These are phyloP conservation scores for Fusarium haematococcum DNA, from an alignment of 2,329 filamentous ascomycete genomes.

Conservation along the genomic window DNA sequence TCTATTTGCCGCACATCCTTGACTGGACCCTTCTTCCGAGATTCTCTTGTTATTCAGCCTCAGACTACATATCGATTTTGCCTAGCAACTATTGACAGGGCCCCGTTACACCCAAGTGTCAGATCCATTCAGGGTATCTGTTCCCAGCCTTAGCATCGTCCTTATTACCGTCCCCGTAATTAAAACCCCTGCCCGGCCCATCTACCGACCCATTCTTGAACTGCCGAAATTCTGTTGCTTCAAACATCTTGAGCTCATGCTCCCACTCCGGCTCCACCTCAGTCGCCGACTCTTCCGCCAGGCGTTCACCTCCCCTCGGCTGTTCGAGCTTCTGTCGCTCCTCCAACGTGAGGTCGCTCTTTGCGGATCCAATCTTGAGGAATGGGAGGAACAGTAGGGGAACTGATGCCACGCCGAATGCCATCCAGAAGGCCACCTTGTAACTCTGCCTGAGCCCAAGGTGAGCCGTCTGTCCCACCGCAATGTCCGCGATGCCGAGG, in stretches of 20 bases:
- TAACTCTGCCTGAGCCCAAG: constrained; percentile 48
- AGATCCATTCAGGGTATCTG: constrained; percentile 5
- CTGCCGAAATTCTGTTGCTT: constrained; percentile 14
- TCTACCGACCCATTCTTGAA: constrained; percentile 10
- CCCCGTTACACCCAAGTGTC: not conserved
- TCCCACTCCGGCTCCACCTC: constrained; percentile 12
- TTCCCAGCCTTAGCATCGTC: constrained; percentile 3
- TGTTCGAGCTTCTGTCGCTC: constrained; percentile 39
- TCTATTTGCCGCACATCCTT: constrained; percentile 4
- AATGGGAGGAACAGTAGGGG: constrained; percentile 38
- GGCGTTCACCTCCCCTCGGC: constrained; percentile 9
- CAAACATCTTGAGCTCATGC: constrained; percentile 17
- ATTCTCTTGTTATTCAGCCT: not conserved
- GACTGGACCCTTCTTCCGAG: not conserved
- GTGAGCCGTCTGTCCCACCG: constrained; percentile 55
- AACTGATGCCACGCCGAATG: constrained; percentile 37
- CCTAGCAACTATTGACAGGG: not conserved
- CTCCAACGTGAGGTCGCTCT: constrained; percentile 43
- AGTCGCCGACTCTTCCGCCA: constrained; percentile 13
- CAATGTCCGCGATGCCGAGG: constrained; percentile 72
- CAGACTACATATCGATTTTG: not conserved
- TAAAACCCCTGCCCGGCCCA: constrained; percentile 6
- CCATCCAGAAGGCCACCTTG: constrained; percentile 43
- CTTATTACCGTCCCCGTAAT: constrained; percentile 11
- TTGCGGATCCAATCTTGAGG: constrained; percentile 42